A percentile compares a stretch with the other conserved stretches of the same genome.
Evolutionary conservation across 371 early-diverging fungal species (phyloP).

Genomic region (Batkoa obscura): DNA sequence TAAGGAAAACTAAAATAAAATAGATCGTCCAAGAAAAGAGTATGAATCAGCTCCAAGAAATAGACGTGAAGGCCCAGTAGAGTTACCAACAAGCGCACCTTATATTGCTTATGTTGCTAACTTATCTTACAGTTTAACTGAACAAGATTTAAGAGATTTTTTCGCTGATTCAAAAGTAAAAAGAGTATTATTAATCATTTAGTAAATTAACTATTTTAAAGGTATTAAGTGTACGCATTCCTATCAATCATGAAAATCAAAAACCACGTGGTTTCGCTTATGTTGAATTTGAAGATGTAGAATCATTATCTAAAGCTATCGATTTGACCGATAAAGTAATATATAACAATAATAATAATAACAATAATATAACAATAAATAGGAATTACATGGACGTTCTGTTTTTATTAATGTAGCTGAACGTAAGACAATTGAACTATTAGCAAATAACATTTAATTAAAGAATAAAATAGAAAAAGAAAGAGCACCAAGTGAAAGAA

Average conservation of each 20-base stretch:
- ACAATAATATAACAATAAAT: background rate
- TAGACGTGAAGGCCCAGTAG: constrained; percentile 30
- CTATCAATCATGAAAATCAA: constrained; percentile 13
- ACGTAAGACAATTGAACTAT: constrained; percentile 23
- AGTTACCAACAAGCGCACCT: constrained; percentile 67
- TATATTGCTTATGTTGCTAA: constrained; percentile 79
- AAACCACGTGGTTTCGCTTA: constrained; percentile 84
- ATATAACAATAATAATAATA: background rate
- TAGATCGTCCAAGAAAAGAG: background rate
- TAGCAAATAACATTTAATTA: background rate
- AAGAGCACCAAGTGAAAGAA: constrained; percentile 17
- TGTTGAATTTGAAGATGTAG: constrained; percentile 73
- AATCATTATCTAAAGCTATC: constrained; percentile 61
- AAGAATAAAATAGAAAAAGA: constrained; percentile 15
- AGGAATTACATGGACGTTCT: constrained; percentile 24
- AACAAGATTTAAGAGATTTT: constrained; percentile 45
- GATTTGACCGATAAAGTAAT: constrained; percentile 32
- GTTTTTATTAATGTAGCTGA: constrained; percentile 78
- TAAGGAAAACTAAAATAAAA: constrained; percentile 6
- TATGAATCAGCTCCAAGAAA: constrained; percentile 12
- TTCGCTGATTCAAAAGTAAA: constrained; percentile 44
- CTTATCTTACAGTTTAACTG: constrained; percentile 61
- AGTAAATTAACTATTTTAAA: constrained; percentile 6
- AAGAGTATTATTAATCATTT: background rate
- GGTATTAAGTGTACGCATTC: constrained; percentile 40